phyloP scores from a whole-genome alignment of 805 yeast species.

The Lachancea nothofagi region DNA sequence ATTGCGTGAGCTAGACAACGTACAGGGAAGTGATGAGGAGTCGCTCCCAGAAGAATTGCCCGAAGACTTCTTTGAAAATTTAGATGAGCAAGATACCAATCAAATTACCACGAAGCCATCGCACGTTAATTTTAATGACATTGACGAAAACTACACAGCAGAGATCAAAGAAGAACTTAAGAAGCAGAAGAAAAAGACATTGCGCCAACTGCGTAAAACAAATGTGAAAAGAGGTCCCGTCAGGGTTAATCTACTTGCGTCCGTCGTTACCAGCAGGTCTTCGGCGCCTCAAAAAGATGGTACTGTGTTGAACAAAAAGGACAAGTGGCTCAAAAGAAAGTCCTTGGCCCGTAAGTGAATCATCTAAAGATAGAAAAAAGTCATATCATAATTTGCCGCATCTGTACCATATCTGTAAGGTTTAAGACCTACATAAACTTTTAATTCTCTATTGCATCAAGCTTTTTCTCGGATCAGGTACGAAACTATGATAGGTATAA shows the following conservation, averaged over 20 bases:
- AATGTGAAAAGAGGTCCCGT: constrained; percentile 38
- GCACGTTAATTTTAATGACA: constrained; percentile 35
- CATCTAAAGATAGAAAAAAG: constrained; percentile 2
- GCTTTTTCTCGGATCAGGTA: constrained; percentile 20
- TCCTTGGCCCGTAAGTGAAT: constrained; percentile 25
- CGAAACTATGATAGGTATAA: constrained; percentile 28
- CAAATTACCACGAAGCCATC: constrained; percentile 20
- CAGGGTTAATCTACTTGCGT: constrained; percentile 33
- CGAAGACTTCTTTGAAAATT: constrained; percentile 34
- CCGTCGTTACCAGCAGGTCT: constrained; percentile 11
- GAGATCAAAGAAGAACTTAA: constrained; percentile 16
- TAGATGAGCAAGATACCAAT: constrained; percentile 20
- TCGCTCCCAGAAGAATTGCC: constrained; percentile 38
- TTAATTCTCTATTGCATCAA: constrained; percentile 3
- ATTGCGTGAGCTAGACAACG: constrained; percentile 8
- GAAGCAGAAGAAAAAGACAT: constrained; percentile 31
- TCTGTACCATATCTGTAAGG: constrained; percentile 5
- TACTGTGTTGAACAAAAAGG: constrained; percentile 24
- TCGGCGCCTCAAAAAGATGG: constrained; percentile 31
- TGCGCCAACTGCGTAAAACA: constrained; percentile 30
- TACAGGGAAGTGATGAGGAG: constrained; percentile 11
- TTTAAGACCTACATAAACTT: background rate
- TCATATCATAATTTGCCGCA: constrained; percentile 2
- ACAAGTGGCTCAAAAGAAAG: constrained; percentile 33
- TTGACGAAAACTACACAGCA: constrained; percentile 15